phyloP scores from a whole-genome alignment of 2,329 filamentous ascomycete species.

The Cercospora berteroae region DNA sequence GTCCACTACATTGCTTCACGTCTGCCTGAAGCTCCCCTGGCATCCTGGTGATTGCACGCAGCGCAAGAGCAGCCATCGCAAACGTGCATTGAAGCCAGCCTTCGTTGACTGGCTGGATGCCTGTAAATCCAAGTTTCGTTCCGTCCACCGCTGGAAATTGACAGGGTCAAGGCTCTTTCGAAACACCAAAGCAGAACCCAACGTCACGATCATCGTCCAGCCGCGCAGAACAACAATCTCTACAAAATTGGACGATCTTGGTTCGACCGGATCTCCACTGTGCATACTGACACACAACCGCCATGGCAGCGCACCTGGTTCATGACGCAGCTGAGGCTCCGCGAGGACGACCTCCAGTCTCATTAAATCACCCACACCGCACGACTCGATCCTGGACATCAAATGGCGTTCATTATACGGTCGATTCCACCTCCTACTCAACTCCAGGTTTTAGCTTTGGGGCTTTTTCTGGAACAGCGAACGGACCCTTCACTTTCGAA shows the following conservation, averaged over 20 bases:
- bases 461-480: slow-evolving; percentile 25
- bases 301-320: slow-evolving; percentile 14
- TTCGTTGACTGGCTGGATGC: neutral
- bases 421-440: slow-evolving; percentile 31
- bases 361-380: slow-evolving; percentile 20
- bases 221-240: neutral
- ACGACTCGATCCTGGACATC: slow-evolving; percentile 30
- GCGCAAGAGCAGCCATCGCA: neutral
- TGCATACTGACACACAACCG: neutral
- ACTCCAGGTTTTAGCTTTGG: slow-evolving; percentile 31
- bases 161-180: slow-evolving; percentile 5
- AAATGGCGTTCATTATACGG: slow-evolving; percentile 31
- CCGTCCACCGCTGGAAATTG: neutral
- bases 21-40: neutral
- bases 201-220: slow-evolving; percentile 9
- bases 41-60: neutral
- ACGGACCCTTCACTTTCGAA: slow-evolving; percentile 20
- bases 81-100: neutral
- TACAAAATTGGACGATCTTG: slow-evolving; percentile 11
- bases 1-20: neutral
- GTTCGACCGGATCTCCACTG: neutral
- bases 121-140: slow-evolving; percentile 10
- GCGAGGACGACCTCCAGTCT: slow-evolving; percentile 12
- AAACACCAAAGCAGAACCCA: slow-evolving; percentile 3
- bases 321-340: slow-evolving; percentile 19